Conservation (phyloP, 169 alveolate genomes). For the Cryptosporidium sp. region DNA sequence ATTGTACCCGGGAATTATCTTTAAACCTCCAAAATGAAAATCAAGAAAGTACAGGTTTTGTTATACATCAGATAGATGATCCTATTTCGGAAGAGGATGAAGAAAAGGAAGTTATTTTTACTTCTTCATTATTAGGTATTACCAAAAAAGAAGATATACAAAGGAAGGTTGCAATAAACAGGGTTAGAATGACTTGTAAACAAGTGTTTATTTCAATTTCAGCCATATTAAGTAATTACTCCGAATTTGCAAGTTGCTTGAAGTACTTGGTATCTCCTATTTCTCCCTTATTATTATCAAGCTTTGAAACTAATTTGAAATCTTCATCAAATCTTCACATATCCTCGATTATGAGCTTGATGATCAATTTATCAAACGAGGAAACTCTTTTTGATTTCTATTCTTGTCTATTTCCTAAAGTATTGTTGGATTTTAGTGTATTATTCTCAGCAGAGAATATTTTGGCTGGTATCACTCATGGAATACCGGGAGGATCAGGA, state of each 20-base stretch:
- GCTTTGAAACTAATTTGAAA: slow-evolving; percentile 6
- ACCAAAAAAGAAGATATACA: background rate
- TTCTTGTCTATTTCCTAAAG: slow-evolving; percentile 21
- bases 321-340: background rate
- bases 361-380: slow-evolving; percentile 6
- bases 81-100: background rate
- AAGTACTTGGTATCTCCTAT: slow-evolving; percentile 15
- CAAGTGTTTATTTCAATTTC: slow-evolving; percentile 14
- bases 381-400: slow-evolving; percentile 4
- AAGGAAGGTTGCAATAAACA: background rate
- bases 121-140: background rate
- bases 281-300: background rate
- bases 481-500: background rate
- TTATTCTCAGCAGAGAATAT: slow-evolving; percentile 4
- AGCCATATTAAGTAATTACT: slow-evolving; percentile 4
- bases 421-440: background rate
- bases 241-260: background rate
- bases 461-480: background rate
- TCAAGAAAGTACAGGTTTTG: background rate
- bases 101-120: background rate
- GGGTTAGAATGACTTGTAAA: background rate
- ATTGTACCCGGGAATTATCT: too few relatives aligned
- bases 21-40: too few relatives aligned
- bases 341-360: slow-evolving; percentile 25
- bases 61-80: background rate